Base-by-base conservation (phyloP, 2,329 filamentous ascomycete genomes). In the Aspergillus caelatus region DNA sequence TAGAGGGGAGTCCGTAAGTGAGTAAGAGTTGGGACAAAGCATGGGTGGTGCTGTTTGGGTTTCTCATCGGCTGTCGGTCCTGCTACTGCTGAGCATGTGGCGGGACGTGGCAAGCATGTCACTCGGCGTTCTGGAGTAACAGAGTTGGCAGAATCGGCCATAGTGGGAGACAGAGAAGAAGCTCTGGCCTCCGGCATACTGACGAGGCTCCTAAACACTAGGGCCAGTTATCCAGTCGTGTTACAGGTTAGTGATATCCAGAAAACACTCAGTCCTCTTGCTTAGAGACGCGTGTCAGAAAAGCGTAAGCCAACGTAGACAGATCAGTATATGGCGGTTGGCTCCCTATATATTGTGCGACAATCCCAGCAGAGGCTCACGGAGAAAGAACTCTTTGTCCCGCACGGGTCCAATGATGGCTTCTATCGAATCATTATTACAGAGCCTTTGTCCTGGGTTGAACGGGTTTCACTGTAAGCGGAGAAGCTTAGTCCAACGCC, bases 1-100 rank as follows among this genome's bases (percentile, higher is more conserved):
- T 65, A 64, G 3, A 81, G 75, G 0, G 65, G 70, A 0, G 69
- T 70, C 19, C 67, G 62, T 21, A 81, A 71, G 62, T 77, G 71
- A 23, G 62, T n/a, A 23, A 78, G 62, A 58, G 65, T 63, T 21
- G 48, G 53, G 39, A 61, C 36, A 62, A 59, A 70, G 48, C 26
- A 16, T 14, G 65, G 57, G 12, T 68, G 57, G 58, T 62, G 61
- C 48, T 61, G 34, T 11, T 19, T n/a, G 45, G 7, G 46, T 23
- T 39, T 30, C n/a, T 16, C 12, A 8, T 12, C 30, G 39, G n/a
- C 32, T 57, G 32, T 19, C 10, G 28, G 61, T 45, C 45, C 19
- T 14, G 54, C 7, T 16, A 28, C 16, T 23, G 6, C 32, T 43
- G 48, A 28, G 30, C 23, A 14, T 32, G 19, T n/a, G 7, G 28